Percentiles rank a stretch among this genome's conserved stretches.
Conservation (phyloP, 805 yeast species). For the Ogataea glucozyma region DNA sequence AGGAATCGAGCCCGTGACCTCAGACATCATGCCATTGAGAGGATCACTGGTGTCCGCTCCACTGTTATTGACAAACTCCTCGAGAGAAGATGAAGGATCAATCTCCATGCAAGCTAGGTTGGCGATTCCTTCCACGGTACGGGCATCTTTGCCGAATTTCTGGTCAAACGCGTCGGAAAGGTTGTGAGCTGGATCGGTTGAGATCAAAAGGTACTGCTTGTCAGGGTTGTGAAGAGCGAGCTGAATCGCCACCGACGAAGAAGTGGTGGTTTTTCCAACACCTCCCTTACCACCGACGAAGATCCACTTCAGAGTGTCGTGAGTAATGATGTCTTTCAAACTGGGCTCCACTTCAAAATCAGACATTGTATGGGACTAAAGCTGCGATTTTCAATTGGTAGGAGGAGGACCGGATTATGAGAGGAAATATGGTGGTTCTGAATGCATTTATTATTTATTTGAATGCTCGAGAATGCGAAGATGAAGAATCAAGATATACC, state of each 20-base stretch:
- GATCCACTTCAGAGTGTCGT: constrained; percentile 85
- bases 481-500: background rate
- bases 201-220: constrained; percentile 82
- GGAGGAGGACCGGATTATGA: constrained; percentile 2
- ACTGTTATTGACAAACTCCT: constrained; percentile 55
- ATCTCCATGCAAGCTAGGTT: constrained; percentile 98
- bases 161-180: constrained; percentile 98
- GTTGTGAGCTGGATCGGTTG: constrained; percentile 99
- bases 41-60: constrained; percentile 58
- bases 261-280: constrained; percentile 97
- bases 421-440: too few relatives aligned
- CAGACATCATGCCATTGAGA: constrained; percentile 76
- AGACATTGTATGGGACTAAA: constrained; percentile 21
- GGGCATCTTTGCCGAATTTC: constrained; percentile 95
- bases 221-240: constrained; percentile 79
- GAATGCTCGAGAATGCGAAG: too few relatives aligned
- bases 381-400: background rate
- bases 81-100: constrained; percentile 92
- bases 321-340: constrained; percentile 60
- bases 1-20: constrained; percentile 91
- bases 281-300: constrained; percentile 99
- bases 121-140: constrained; percentile 83
- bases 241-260: constrained; percentile 93
- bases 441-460: too few relatives aligned
- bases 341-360: constrained; percentile 73